A percentile compares a stretch with the other conserved stretches of the same genome.
Conservation (phyloP, 805 yeast species). For the Aciculoconidium aculeatum region DNA sequence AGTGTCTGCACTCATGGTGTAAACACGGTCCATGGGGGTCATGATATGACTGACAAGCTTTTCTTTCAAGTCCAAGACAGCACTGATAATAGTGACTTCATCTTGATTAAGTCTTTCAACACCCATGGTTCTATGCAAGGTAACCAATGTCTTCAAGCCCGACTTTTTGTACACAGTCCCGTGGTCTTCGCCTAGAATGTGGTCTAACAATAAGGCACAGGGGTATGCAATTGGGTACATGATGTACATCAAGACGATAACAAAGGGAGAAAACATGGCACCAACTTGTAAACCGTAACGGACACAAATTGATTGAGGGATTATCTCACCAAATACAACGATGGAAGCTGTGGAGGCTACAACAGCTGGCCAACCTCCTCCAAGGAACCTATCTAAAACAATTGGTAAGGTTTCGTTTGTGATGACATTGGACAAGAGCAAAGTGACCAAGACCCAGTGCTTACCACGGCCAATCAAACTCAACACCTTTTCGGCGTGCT, state of each 20-base stretch:
- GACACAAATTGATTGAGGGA: slow-evolving; percentile 91
- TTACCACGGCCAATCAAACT: slow-evolving; percentile 73
- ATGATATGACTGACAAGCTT: slow-evolving; percentile 80
- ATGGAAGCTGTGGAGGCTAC: slow-evolving; percentile 88
- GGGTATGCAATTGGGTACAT: slow-evolving; percentile 95
- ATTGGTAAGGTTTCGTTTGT: slow-evolving; percentile 94
- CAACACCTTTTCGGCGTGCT: slow-evolving; percentile 67
- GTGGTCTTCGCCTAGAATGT: slow-evolving; percentile 87
- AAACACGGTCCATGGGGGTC: slow-evolving; percentile 92
- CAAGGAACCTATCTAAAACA: slow-evolving; percentile 84
- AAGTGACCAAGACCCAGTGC: slow-evolving; percentile 93
- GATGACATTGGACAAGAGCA: slow-evolving; percentile 79
- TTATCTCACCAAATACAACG: slow-evolving; percentile 92
- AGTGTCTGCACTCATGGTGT: slow-evolving; percentile 78
- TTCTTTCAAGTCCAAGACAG: slow-evolving; percentile 90
- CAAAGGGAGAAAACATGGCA: slow-evolving; percentile 85
- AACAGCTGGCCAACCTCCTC: slow-evolving; percentile 98
- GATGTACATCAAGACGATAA: slow-evolving; percentile 72
- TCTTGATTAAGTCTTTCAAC: slow-evolving; percentile 89
- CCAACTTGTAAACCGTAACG: slow-evolving; percentile 91
- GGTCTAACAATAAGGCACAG: slow-evolving; percentile 73
- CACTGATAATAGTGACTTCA: slow-evolving; percentile 92
- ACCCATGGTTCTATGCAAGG: slow-evolving; percentile 91
- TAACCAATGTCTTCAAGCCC: slow-evolving; percentile 89
- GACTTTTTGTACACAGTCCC: slow-evolving; percentile 91